These are phyloP conservation scores for Parietichytrium sp. DNA, from an alignment of 108 stramenopile species.

Conservation along the genomic window DNA sequence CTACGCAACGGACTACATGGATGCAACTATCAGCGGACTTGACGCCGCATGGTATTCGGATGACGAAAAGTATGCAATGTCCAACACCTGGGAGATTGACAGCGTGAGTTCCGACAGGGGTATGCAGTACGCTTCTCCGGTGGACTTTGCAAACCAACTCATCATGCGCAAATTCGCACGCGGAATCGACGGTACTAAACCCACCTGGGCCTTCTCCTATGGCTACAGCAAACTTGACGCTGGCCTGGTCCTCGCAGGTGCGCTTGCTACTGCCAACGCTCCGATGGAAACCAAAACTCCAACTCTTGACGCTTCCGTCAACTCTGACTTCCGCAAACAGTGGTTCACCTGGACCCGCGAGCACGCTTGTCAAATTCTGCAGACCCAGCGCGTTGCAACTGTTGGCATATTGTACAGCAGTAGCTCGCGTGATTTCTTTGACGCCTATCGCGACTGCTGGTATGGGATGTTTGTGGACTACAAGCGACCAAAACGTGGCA, in stretches of 20 bases:
- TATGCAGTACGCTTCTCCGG: background rate
- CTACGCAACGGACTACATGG: constrained; percentile 24
- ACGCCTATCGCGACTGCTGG: background rate
- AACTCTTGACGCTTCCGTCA: background rate
- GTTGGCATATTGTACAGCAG: constrained; percentile 23
- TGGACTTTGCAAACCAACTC: constrained; percentile 37
- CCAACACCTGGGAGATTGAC: constrained; percentile 39
- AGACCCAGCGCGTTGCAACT: background rate
- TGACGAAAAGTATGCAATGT: background rate
- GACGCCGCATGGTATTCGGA: background rate
- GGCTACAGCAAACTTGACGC: background rate
- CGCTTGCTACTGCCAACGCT: background rate
- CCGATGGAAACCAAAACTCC: constrained; percentile 28
- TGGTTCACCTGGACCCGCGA: constrained; percentile 30
- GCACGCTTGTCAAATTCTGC: background rate
- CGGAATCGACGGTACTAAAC: background rate
- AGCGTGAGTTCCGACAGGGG: background rate
- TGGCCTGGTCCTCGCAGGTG: constrained; percentile 16
- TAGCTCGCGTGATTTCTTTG: constrained; percentile 25
- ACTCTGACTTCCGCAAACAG: background rate
- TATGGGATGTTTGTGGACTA: constrained; percentile 34
- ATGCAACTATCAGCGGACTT: background rate
- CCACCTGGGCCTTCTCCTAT: constrained; percentile 35
- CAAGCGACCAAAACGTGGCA: background rate
- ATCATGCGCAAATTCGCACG: constrained; percentile 41